phyloP scores from a whole-genome alignment of 2,329 filamentous ascomycete species.

The Fusarium compactum region DNA sequence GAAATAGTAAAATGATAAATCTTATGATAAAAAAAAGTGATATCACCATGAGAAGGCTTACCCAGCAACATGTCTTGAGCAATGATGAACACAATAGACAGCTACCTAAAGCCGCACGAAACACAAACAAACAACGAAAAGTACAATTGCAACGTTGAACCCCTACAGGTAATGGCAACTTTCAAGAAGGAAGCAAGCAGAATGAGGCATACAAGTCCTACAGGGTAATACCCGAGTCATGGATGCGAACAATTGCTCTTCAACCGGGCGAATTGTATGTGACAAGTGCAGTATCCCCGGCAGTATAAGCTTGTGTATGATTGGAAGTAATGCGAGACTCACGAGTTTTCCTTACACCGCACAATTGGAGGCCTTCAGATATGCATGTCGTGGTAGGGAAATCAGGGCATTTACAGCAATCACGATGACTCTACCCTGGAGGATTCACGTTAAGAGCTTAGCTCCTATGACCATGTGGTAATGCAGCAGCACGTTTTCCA shows the following conservation, averaged over 20 bases:
- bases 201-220: not conserved
- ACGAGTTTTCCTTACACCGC: constrained; percentile 5
- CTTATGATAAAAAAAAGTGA: not conserved
- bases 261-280: not conserved
- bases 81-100: not conserved
- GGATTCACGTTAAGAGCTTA: not conserved
- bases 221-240: not conserved
- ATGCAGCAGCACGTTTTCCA: constrained; percentile 7
- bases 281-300: not conserved
- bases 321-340: constrained; percentile 11
- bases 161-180: not conserved
- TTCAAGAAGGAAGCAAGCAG: not conserved
- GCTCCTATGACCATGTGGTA: constrained; percentile 2
- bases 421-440: not conserved
- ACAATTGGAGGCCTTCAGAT: not conserved
- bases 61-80: not conserved
- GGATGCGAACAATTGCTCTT: not conserved
- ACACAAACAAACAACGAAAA: not conserved
- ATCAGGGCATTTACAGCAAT: constrained; percentile 4
- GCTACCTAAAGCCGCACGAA: not conserved
- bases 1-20: constrained; percentile 6
- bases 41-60: rapidly evolving
- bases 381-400: constrained; percentile 1
- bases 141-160: not conserved
- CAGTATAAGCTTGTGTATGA: not conserved